Percentiles rank a stretch among this genome's conserved stretches.
phyloP scores from a whole-genome alignment of 2,329 filamentous ascomycete species.

The Xylaria sp. region DNA sequence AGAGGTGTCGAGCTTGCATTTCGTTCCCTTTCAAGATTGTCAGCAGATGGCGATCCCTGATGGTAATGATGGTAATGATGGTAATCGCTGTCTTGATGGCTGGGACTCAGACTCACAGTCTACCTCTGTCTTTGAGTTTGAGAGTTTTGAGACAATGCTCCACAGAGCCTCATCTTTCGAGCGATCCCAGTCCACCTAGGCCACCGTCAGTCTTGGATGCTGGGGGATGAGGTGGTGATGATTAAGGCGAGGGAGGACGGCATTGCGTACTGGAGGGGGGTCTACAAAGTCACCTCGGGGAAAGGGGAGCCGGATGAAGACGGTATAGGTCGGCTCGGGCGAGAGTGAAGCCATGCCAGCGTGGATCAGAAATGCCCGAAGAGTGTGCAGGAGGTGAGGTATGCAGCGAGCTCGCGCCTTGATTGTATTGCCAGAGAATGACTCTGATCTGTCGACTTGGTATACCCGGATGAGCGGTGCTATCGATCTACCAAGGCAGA shows the following conservation, averaged over 20 bases:
- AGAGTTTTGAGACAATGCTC: slow-evolving; percentile 83
- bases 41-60: not conserved
- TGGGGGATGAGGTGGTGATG: slow-evolving; percentile 9
- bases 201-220: slow-evolving; percentile 1
- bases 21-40: slow-evolving; percentile 68
- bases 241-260: not conserved
- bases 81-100: slow-evolving; percentile 3
- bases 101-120: slow-evolving; percentile 67
- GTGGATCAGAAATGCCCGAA: slow-evolving; percentile 9
- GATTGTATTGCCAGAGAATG: not conserved
- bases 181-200: slow-evolving; percentile 83
- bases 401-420: slow-evolving; percentile 11
- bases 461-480: too few species aligned
- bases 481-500: too few species aligned
- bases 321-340: slow-evolving; percentile 67
- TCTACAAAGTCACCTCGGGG: slow-evolving; percentile 86
- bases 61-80: not conserved
- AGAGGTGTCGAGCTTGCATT: slow-evolving; percentile 60
- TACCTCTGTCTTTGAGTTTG: slow-evolving; percentile 81
- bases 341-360: slow-evolving; percentile 37
- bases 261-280: slow-evolving; percentile 73
- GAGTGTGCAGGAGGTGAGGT: not conserved
- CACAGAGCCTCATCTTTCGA: slow-evolving; percentile 87
- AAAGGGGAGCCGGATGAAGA: slow-evolving; percentile 90
- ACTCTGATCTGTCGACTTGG: not conserved